Conservation (phyloP, 345 rosid species). For the Euphorbia tirucalli region DNA sequence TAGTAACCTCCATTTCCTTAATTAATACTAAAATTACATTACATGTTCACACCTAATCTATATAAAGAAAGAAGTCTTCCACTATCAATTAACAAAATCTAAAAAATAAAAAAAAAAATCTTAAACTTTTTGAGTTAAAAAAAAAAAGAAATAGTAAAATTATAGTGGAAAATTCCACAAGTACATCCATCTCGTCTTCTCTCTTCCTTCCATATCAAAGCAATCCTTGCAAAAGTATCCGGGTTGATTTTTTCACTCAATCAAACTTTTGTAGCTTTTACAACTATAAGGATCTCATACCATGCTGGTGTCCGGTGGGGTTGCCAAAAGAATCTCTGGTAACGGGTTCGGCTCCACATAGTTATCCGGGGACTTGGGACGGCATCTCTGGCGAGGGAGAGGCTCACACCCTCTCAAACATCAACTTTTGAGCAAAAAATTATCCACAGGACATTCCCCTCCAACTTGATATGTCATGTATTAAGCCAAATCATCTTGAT, state of each 20-base stretch:
- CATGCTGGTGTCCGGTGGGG: constrained; percentile 37
- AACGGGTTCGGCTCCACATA: constrained; percentile 39
- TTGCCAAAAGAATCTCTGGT: constrained; percentile 39
- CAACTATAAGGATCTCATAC: constrained; percentile 51
- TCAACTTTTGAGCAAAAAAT: constrained; percentile 45
- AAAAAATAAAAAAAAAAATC: too few species aligned
- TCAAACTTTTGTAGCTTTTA: constrained; percentile 45
- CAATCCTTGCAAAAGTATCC: constrained; percentile 47
- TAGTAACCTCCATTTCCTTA: too few species aligned
- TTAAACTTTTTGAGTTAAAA: too few species aligned
- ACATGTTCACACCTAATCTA: too few species aligned
- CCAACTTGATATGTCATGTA: constrained; percentile 46
- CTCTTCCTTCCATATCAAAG: constrained; percentile 44
- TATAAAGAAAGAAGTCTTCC: too few species aligned
- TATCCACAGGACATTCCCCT: constrained; percentile 45
- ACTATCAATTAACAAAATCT: too few species aligned
- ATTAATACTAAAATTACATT: too few species aligned
- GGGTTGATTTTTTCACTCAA: constrained; percentile 31
- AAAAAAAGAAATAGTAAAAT: too few species aligned
- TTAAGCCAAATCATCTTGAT: constrained; percentile 40
- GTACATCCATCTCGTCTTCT: constrained; percentile 40
- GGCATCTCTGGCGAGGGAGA: constrained; percentile 50
- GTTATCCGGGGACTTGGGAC: constrained; percentile 30
- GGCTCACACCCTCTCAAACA: constrained; percentile 56
- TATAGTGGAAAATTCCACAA: too few species aligned